phyloP scores from a whole-genome alignment of 2,329 filamentous ascomycete genomes.

The Parastagonospora avenae region DNA sequence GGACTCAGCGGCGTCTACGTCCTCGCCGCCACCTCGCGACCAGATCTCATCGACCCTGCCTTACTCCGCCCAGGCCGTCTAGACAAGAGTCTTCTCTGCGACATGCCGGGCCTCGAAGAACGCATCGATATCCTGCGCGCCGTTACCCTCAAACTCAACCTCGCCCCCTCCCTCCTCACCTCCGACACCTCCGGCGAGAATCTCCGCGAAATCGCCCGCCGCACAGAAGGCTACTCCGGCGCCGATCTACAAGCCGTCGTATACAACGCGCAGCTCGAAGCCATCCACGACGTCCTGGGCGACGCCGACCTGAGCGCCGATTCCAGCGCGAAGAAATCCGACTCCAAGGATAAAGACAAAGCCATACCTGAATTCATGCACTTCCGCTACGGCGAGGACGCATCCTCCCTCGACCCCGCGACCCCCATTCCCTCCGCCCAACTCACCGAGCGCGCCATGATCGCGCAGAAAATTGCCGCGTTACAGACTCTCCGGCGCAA shows the following conservation, averaged over 20 bases:
- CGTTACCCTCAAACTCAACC: slow-evolving; percentile 78
- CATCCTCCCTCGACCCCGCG: slow-evolving; percentile 36
- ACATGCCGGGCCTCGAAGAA: slow-evolving; percentile 80
- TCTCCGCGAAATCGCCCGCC: slow-evolving; percentile 74
- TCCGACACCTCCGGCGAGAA: slow-evolving; percentile 36
- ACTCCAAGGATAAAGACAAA: slow-evolving; percentile 21
- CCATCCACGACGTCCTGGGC: slow-evolving; percentile 89
- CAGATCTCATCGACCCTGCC: slow-evolving; percentile 94
- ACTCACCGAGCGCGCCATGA: slow-evolving; percentile 78
- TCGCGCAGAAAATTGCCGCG: slow-evolving; percentile 79
- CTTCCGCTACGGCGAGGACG: slow-evolving; percentile 75
- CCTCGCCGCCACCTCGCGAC: slow-evolving; percentile 88
- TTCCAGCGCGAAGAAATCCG: too few relatives aligned
- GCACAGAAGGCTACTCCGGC: slow-evolving; percentile 89
- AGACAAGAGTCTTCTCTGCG: slow-evolving; percentile 91
- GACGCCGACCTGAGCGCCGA: slow-evolving; percentile 51
- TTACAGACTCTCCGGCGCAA: slow-evolving; percentile 74
- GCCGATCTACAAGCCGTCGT: slow-evolving; percentile 94
- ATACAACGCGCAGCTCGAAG: slow-evolving; percentile 95
- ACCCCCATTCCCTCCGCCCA: slow-evolving; percentile 56
- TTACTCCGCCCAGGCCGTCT: slow-evolving; percentile 87
- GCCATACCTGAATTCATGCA: slow-evolving; percentile 56
- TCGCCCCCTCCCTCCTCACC: slow-evolving; percentile 69
- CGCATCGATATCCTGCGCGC: slow-evolving; percentile 86
- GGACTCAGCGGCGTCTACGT: slow-evolving; percentile 95